Percentiles rank a stretch among this genome's conserved stretches.
phyloP scores from a whole-genome alignment of 345 rosid species.

The Gynandropsis gynandra region DNA sequence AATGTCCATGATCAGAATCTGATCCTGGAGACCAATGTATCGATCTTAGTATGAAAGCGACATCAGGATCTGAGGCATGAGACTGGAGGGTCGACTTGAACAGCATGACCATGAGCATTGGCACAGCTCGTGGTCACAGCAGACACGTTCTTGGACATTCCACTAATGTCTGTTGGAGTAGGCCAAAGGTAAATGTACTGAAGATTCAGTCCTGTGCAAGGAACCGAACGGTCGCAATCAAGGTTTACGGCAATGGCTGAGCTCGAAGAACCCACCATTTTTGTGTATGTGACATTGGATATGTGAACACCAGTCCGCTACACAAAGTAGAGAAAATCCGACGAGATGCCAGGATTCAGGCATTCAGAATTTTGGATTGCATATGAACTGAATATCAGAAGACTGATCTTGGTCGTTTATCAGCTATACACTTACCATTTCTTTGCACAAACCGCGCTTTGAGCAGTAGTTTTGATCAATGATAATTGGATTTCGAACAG shows the following conservation, averaged over 20 bases:
- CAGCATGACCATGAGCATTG: constrained; percentile 27
- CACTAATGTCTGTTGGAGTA: background rate
- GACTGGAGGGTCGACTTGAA: constrained; percentile 16
- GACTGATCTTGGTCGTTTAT: background rate
- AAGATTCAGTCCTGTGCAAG: constrained; percentile 27
- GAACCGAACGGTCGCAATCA: constrained; percentile 29
- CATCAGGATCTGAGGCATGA: background rate
- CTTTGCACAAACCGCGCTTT: constrained; percentile 26
- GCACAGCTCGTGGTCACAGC: constrained; percentile 23
- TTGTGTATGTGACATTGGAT: constrained; percentile 21
- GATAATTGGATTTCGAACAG: constrained; percentile 30
- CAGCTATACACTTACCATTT: constrained; percentile 18
- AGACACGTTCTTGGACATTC: background rate
- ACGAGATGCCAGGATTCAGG: background rate
- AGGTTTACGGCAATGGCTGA: constrained; percentile 29
- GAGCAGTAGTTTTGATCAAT: constrained; percentile 36
- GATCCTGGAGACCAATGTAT: too few species aligned
- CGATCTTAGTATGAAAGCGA: too few species aligned
- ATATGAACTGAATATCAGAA: background rate
- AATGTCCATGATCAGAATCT: too few species aligned
- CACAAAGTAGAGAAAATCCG: background rate
- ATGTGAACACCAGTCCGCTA: constrained; percentile 33
- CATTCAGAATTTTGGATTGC: background rate
- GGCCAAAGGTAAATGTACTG: constrained; percentile 9
- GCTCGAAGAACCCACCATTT: constrained; percentile 29